Evolutionary conservation across 2,329 filamentous ascomycete species (phyloP).

Genomic region (Didymellaceae sp.): DNA sequence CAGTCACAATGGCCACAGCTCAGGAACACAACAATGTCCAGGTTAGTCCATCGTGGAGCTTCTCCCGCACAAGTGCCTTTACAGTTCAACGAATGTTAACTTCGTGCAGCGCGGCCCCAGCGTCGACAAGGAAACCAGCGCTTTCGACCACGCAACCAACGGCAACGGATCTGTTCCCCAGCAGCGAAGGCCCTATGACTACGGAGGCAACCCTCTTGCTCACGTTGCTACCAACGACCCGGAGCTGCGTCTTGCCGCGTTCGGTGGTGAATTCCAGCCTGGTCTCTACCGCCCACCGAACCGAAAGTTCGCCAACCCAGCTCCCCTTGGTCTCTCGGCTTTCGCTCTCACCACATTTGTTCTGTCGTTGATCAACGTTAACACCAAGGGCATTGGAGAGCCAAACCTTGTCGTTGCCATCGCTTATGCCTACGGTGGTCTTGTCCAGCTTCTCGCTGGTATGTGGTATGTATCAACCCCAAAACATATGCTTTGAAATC

Average conservation of each 20-base stretch:
- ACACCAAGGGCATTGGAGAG: slow-evolving; percentile 49
- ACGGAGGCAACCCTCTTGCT: slow-evolving; percentile 60
- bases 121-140: slow-evolving; percentile 41
- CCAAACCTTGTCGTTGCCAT: slow-evolving; percentile 58
- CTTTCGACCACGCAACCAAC: slow-evolving; percentile 51
- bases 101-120: slow-evolving; percentile 34
- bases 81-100: too few relatives aligned
- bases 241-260: slow-evolving; percentile 54
- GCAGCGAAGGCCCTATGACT: slow-evolving; percentile 57
- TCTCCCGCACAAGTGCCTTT: too few relatives aligned
- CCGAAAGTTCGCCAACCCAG: slow-evolving; percentile 64
- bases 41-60: slow-evolving; percentile 28
- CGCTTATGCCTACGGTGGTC: slow-evolving; percentile 58
- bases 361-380: slow-evolving; percentile 59
- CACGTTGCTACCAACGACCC: slow-evolving; percentile 58
- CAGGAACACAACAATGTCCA: slow-evolving; percentile 44
- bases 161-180: slow-evolving; percentile 30
- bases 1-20: slow-evolving; percentile 51
- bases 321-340: slow-evolving; percentile 65
- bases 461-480: slow-evolving; percentile 59
- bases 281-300: slow-evolving; percentile 54
- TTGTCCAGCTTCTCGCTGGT: slow-evolving; percentile 59
- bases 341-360: slow-evolving; percentile 72
- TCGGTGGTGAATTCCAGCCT: slow-evolving; percentile 61
- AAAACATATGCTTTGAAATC: too few relatives aligned